phyloP scores from a whole-genome alignment of 108 stramenopile species.

The Epithemia pelagica region DNA sequence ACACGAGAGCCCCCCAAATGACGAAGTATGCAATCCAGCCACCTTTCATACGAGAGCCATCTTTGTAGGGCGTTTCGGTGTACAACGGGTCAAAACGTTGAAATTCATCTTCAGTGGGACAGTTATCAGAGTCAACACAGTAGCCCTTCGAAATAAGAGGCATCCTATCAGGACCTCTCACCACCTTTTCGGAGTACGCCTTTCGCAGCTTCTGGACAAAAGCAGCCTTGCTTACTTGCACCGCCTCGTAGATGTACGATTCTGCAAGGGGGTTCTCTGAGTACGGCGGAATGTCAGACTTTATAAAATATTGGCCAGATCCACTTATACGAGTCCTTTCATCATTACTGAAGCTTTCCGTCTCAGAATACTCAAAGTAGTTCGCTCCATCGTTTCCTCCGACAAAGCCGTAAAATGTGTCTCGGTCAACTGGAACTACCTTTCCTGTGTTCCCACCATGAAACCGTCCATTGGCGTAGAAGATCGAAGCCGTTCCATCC shows the following conservation, averaged over 20 bases:
- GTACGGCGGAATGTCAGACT: neutral
- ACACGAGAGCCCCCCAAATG: neutral
- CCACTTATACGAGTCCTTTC: neutral
- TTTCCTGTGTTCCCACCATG: neutral
- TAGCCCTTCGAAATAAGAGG: neutral
- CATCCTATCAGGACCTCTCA: neutral
- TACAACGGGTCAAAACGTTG: neutral
- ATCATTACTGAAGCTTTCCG: neutral
- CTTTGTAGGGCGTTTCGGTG: neutral
- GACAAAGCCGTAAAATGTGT: neutral
- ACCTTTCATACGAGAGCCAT: neutral
- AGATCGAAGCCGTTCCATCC: constrained; percentile 7
- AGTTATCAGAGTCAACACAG: neutral
- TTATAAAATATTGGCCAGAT: neutral
- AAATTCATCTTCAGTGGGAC: neutral
- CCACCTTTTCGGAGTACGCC: neutral
- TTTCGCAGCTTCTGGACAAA: neutral
- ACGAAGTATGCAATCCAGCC: neutral
- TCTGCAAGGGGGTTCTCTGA: neutral
- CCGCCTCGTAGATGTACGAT: neutral
- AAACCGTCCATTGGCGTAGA: neutral
- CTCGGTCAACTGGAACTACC: neutral
- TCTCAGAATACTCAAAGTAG: neutral
- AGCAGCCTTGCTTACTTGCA: neutral
- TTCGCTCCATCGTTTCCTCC: neutral